Evolutionary conservation across 148 eudicot species (phyloP).

Genomic region (Fallopia convolvulus): DNA sequence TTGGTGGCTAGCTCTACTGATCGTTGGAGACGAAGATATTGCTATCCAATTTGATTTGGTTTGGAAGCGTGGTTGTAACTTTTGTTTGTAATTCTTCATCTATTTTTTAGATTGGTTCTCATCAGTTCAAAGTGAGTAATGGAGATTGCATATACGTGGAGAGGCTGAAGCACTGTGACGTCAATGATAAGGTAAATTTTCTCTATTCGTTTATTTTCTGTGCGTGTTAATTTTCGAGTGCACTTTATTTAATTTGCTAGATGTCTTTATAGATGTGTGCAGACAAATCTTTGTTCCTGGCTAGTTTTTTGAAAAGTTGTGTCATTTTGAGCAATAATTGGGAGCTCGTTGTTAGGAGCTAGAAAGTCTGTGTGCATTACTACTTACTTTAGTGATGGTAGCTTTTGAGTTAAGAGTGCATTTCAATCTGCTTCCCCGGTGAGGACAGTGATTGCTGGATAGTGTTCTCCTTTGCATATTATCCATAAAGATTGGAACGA

Average conservation of each 20-base stretch:
- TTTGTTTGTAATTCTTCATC: slow-evolving; percentile 4
- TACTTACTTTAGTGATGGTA: background rate
- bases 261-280: background rate
- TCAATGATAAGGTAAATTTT: slow-evolving; percentile 77
- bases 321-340: background rate
- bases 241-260: background rate
- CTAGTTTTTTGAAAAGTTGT: background rate
- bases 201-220: background rate
- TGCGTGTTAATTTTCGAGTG: background rate
- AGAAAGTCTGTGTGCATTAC: background rate
- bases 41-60: background rate
- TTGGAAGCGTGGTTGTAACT: background rate
- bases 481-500: background rate
- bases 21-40: background rate
- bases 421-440: background rate
- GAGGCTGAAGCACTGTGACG: slow-evolving; percentile 79
- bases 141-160: slow-evolving; percentile 76
- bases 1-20: background rate
- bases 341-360: background rate
- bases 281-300: background rate
- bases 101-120: slow-evolving; percentile 72
- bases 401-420: background rate
- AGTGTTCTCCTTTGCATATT: background rate
- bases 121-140: slow-evolving; percentile 98
- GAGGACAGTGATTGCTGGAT: background rate